These are phyloP conservation scores for Glaciozyma antarctica DNA, from an alignment of 768 basidiomycete genomes.

Conservation along the genomic window DNA sequence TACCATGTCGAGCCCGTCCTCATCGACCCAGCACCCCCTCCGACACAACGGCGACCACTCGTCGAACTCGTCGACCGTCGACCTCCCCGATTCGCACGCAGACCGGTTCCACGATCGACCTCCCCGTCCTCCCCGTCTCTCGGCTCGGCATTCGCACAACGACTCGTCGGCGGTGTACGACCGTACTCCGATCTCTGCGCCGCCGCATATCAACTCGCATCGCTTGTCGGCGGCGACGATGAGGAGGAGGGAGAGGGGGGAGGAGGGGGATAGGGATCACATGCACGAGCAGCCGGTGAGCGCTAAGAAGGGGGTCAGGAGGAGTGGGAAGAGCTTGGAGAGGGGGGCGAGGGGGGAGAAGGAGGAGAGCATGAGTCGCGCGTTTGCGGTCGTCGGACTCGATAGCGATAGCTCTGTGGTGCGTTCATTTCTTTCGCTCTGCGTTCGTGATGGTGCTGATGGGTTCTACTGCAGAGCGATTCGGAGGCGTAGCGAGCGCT, in stretches of 20 bases:
- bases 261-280: slow-evolving; percentile 5
- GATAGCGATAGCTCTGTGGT: slow-evolving; percentile 19
- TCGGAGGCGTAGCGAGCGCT: background rate
- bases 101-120: slow-evolving; percentile 12
- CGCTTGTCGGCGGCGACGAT: background rate
- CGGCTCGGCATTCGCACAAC: background rate
- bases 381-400: slow-evolving; percentile 22
- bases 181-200: background rate
- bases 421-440: background rate
- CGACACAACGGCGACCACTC: background rate
- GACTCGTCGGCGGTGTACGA: background rate
- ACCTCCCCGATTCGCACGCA: slow-evolving; percentile 20
- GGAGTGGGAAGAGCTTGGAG: background rate
- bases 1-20: slow-evolving; percentile 3
- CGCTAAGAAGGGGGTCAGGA: background rate
- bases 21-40: background rate
- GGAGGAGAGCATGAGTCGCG: background rate
- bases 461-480: background rate
- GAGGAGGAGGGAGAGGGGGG: slow-evolving; percentile 4
- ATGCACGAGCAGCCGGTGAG: background rate
- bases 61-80: slow-evolving; percentile 14
- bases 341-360: background rate
- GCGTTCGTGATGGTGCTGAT: background rate
- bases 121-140: slow-evolving; percentile 7
- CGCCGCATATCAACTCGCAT: background rate